These are phyloP conservation scores for Pseudogymnoascus sp. DNA, from an alignment of 2,329 filamentous ascomycete species.

Conservation along the genomic window DNA sequence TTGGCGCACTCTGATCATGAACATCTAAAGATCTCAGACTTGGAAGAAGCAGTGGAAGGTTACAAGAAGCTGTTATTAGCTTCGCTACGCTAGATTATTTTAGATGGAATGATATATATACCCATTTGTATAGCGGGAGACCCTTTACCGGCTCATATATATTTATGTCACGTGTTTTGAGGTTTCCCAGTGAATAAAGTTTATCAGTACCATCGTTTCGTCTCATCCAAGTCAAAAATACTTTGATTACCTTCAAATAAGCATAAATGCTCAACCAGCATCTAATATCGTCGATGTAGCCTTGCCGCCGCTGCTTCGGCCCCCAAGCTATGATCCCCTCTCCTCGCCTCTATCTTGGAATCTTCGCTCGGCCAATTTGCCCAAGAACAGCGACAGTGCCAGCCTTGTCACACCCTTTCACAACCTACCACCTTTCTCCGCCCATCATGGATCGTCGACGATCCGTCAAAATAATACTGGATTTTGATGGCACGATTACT, in stretches of 20 bases:
- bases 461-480: not conserved
- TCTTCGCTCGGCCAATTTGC: not conserved
- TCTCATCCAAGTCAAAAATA: not conserved
- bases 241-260: not conserved
- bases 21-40: conserved; percentile 62
- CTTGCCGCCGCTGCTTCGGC: not conserved
- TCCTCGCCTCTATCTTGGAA: not conserved
- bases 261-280: not conserved
- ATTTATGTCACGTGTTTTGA: not conserved
- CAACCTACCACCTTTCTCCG: not conserved
- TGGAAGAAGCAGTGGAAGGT: conserved; percentile 70
- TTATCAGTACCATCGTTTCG: not conserved
- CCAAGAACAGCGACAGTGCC: not conserved
- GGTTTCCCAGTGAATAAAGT: not conserved
- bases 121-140: not conserved
- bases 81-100: not conserved
- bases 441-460: not conserved
- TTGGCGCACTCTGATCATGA: conserved; percentile 85
- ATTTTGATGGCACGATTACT: conserved; percentile 28
- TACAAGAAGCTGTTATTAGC: conserved; percentile 47
- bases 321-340: not conserved
- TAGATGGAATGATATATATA: not conserved
- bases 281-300: not conserved
- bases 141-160: not conserved
- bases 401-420: not conserved